Evolutionary conservation across 352 stramenopile species (phyloP), one percentile per base, ranked within the genome.

Genomic region (Phytophthora sansomeana): DNA sequence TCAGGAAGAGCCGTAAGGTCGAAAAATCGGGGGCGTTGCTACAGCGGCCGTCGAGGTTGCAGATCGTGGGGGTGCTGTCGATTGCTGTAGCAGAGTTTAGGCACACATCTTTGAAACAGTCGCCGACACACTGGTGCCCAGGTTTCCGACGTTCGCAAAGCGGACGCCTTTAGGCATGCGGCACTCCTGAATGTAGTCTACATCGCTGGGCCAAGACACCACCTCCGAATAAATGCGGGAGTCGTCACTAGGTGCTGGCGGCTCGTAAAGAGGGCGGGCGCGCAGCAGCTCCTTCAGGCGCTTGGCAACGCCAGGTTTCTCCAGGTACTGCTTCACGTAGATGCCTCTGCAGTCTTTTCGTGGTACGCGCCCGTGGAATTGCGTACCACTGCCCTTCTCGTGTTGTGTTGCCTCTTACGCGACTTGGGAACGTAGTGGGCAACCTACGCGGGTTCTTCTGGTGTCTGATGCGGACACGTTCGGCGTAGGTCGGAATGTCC

Each of bases 31-130:
- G 39, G 39, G 39, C 2, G 39, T 47, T 47, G 16, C 39, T 47
- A n/a, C 39, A 47, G 39, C 39, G 39, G 16, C 39, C 39, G n/a
- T 28, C 10, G 5, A 47, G n/a, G n/a, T 28, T 47, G 39, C 39
- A 47, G 39, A 16, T 47, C 16, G 26, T 47, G 9, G 39, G 39
- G 39, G 39, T 9, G 39, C 39, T 29, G 39, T 47, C 8, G 16
- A 47, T 47, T 47, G 16, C 39, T 29, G 39, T 28, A 47, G 39
- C 39, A 13, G 39, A n/a, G n/a, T n/a, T n/a, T n/a, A n/a, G n/a
- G n/a, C n/a, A n/a, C n/a, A 47, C 39, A n/a, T 47, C 39, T 47
- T 47, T 47, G 39, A 47, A 47, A 28, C 39, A 47, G 39, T 47
- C 39, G 17, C 39, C 39, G 39, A 28, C 39, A n/a, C 39, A 29